phyloP scores from a whole-genome alignment of 139 green algal species.

The Closterium sp. region DNA sequence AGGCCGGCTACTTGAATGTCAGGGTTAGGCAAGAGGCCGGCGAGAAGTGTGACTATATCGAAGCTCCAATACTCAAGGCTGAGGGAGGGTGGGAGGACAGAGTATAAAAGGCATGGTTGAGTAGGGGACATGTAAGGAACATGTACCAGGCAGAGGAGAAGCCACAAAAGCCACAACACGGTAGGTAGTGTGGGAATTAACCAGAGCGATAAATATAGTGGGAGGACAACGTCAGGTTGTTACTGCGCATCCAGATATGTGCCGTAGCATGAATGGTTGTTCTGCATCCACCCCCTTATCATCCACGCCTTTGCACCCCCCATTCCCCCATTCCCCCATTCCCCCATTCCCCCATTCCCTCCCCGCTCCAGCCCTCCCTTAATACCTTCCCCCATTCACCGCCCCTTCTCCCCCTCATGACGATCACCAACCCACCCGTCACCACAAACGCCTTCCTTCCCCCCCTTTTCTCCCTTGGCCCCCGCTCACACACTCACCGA shows the following conservation, averaged over 20 bases:
- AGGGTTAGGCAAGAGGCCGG: constrained; percentile 37
- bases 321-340: too few species aligned
- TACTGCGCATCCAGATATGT: too few species aligned
- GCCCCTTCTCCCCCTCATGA: neutral
- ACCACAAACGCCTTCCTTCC: too few species aligned
- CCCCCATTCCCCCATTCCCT: too few species aligned
- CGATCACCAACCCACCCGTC: too few species aligned
- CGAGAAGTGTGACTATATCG: constrained; percentile 40
- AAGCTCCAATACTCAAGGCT: constrained; percentile 49
- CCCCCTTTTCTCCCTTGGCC: neutral
- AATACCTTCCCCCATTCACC: neutral
- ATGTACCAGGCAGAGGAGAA: too few species aligned
- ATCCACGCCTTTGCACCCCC: too few species aligned
- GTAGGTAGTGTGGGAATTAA: neutral
- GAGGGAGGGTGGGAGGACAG: constrained; percentile 14
- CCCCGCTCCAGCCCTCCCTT: too few species aligned
- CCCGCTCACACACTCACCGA: neutral
- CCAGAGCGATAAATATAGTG: neutral
- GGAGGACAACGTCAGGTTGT: too few species aligned
- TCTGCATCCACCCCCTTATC: neutral
- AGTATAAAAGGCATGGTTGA: too few species aligned
- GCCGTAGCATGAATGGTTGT: neutral
- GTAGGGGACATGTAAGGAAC: too few species aligned
- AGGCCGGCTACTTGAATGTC: constrained; percentile 15
- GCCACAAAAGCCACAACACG: neutral